Evolutionary conservation across 1,284 basidiomycete species (phyloP), one percentile per base, ranked within the genome.

Genomic region (Sporisorium exsertum): DNA sequence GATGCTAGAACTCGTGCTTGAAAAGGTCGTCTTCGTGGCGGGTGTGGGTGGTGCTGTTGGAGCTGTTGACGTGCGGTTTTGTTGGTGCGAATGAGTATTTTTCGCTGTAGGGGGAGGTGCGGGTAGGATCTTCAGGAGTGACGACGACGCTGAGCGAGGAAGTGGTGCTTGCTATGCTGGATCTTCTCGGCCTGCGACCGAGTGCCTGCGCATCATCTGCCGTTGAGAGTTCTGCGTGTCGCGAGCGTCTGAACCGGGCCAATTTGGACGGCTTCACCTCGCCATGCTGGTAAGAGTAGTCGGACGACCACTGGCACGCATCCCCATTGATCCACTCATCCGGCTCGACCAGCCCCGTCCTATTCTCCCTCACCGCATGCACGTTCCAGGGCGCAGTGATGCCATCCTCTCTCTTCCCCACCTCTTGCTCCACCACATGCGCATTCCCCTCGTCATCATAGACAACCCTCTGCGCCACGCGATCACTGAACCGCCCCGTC

Each of bases 371-470:
- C 18, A 67, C 27, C 33, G 42, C 43, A n/a, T 60, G 40, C 9
- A 59, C 56, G 9, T 63, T 46, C 66, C 58, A 60, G 2, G 61
- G 57, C 6, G 57, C 56, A 2, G 45, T 71, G 0, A 52, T 10
- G 16, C 18, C 22, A 10, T 54, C 51, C 20, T 33, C n/a, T 12
- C 43, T 52, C 24, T 22, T 29, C 49, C 29, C 40, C 18, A 26
- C 32, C 32, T 51, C 52, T 13, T 63, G 60, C 18, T 65, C 64
- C 7, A 73, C 65, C 5, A 59, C 51, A 43, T 72, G 64, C 37
- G 70, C 59, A 22, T 70, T 74, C 10, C 80, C 80, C 16, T 80
- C 59, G 10, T 81, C 80, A 37, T 81, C 80, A 59, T 79, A 77
- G 35, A 68, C 49, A 46, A 67, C 56, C 26, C 79, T 60, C 37